Percentiles rank a stretch among this genome's conserved stretches.
Evolutionary conservation across 1,284 basidiomycete species (phyloP).

Genomic region (Naganishia albida): DNA sequence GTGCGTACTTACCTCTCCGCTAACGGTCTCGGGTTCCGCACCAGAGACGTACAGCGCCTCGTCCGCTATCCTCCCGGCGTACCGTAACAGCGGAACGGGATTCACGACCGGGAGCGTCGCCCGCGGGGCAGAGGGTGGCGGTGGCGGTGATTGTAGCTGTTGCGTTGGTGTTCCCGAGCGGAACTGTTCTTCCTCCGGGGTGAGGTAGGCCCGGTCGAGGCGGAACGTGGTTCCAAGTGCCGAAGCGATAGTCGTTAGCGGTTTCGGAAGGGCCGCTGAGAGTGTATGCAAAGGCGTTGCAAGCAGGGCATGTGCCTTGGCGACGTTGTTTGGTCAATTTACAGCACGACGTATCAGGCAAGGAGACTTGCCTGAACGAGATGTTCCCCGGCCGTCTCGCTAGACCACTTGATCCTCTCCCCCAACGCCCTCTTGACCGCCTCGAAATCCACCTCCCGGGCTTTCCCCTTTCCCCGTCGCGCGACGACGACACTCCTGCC

Average conservation of each 20-base stretch:
- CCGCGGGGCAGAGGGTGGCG: background rate
- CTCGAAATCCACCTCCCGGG: slow-evolving; percentile 4
- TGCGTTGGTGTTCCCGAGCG: background rate
- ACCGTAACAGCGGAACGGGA: slow-evolving; percentile 20
- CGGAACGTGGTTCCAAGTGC: background rate
- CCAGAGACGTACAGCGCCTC: slow-evolving; percentile 26
- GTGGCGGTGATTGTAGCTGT: background rate
- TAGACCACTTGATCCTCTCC: slow-evolving; percentile 12
- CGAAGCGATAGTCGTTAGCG: background rate
- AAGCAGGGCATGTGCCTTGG: slow-evolving; percentile 25
- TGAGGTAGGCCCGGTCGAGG: slow-evolving; percentile 6
- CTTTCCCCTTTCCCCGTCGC: background rate
- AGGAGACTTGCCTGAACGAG: slow-evolving; percentile 14
- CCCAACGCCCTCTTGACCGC: slow-evolving; percentile 2
- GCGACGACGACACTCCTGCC: background rate
- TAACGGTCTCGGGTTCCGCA: slow-evolving; percentile 10
- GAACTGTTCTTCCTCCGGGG: background rate
- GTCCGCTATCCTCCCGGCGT: slow-evolving; percentile 28
- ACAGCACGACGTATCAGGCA: background rate
- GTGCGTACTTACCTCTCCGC: slow-evolving; percentile 6
- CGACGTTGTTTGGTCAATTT: no score
- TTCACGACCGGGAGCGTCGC: slow-evolving; percentile 27
- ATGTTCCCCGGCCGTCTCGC: slow-evolving; percentile 26
- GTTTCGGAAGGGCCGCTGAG: slow-evolving; percentile 3
- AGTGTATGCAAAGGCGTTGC: slow-evolving; percentile 5